Percentiles rank a stretch among this genome's conserved stretches.
Conservation (phyloP, 2,329 filamentous ascomycete genomes). For the Aspergillus sp. region DNA sequence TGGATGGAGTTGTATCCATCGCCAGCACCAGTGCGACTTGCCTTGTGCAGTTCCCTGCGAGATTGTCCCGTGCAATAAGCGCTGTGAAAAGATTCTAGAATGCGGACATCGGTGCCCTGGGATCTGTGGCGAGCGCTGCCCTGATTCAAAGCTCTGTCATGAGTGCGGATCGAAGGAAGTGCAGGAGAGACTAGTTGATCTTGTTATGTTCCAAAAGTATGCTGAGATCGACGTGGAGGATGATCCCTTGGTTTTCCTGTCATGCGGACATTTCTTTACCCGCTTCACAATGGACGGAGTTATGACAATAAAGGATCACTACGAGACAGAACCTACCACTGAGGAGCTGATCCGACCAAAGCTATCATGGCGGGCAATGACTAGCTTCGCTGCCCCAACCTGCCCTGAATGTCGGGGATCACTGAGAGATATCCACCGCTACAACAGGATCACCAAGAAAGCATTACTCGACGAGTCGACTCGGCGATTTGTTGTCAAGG, state of each 20-base stretch:
- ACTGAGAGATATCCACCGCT: constrained; percentile 14
- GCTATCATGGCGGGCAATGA: background rate
- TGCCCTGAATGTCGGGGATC: constrained; percentile 15
- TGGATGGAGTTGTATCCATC: constrained; percentile 15
- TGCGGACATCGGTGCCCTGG: constrained; percentile 21
- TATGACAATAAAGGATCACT: constrained; percentile 10
- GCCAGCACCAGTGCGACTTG: constrained; percentile 9
- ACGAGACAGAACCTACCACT: background rate
- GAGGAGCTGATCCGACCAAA: background rate
- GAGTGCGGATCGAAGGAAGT: constrained; percentile 1
- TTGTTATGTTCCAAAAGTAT: constrained; percentile 10
- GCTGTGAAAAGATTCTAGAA: constrained; percentile 8
- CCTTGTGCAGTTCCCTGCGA: constrained; percentile 20
- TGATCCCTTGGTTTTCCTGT: constrained; percentile 12
- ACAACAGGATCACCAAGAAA: constrained; percentile 14
- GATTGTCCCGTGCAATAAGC: constrained; percentile 13
- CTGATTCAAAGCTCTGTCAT: constrained; percentile 9
- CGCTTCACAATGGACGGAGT: constrained; percentile 8
- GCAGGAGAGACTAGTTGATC: background rate
- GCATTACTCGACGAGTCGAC: constrained; percentile 16
- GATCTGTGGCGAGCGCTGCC: constrained; percentile 19
- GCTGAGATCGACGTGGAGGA: constrained; percentile 10
- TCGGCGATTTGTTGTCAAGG: constrained; percentile 8
- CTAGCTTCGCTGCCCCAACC: background rate
- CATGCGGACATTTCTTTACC: constrained; percentile 18